A percentile compares a stretch with the other conserved stretches of the same genome.
These are phyloP conservation scores for Entomortierella lignicola DNA, from an alignment of 192 early-diverging fungal species.

Conservation along the genomic window DNA sequence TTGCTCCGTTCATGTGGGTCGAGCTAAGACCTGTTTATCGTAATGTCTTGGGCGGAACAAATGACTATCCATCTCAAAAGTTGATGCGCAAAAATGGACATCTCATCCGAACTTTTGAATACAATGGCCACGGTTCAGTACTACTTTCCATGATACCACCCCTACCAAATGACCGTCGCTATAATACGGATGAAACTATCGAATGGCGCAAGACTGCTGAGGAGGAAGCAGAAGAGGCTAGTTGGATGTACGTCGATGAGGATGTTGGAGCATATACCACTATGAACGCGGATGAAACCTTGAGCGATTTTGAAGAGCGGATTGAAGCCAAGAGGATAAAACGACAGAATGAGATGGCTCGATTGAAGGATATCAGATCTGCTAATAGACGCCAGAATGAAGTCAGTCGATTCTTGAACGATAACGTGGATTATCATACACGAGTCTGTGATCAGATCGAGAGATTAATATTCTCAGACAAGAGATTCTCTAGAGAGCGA, in stretches of 20 bases:
- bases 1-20: slow-evolving; percentile 14
- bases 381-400: slow-evolving; percentile 26
- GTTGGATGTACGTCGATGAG: slow-evolving; percentile 30
- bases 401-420: slow-evolving; percentile 24
- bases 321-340: slow-evolving; percentile 1
- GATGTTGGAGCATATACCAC: not conserved
- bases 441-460: slow-evolving; percentile 22
- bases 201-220: slow-evolving; percentile 9
- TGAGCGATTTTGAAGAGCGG: slow-evolving; percentile 34
- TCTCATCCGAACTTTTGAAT: slow-evolving; percentile 33
- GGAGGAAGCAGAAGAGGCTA: slow-evolving; percentile 13
- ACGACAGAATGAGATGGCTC: not conserved
- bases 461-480: slow-evolving; percentile 27
- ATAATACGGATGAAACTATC: not conserved
- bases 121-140: slow-evolving; percentile 32
- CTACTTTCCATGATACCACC: slow-evolving; percentile 24
- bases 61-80: slow-evolving; percentile 24
- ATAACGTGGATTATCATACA: slow-evolving; percentile 14
- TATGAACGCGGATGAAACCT: not conserved
- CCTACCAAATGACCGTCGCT: not conserved
- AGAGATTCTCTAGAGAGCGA: slow-evolving; percentile 18
- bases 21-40: slow-evolving; percentile 32
- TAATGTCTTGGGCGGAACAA: slow-evolving; percentile 24
- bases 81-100: slow-evolving; percentile 26
- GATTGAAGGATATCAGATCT: not conserved